These are phyloP conservation scores for Tetradesmus lagerheimii DNA, from an alignment of 139 green algal species.

Conservation along the genomic window DNA sequence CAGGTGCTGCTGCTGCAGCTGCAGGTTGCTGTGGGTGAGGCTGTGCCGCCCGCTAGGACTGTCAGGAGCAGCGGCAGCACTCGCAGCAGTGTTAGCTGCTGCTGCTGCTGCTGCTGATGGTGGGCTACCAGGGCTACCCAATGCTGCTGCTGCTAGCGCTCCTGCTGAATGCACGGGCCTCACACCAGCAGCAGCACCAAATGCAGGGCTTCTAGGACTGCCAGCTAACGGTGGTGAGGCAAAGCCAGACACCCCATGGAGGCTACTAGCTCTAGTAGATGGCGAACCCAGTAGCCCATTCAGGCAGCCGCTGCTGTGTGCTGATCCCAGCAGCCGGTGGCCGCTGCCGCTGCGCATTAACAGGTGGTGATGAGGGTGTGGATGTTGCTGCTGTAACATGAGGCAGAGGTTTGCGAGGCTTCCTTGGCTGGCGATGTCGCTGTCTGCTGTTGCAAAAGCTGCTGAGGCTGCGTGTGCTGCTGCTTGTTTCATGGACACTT, in stretches of 20 bases:
- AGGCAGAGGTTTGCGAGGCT: conserved; percentile 33
- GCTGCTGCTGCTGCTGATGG: conserved; percentile 17
- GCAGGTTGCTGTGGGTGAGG: background rate
- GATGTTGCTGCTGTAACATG: conserved; percentile 4
- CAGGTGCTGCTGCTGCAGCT: background rate
- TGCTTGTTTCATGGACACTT: background rate
- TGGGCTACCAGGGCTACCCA: background rate
- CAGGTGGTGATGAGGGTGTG: background rate
- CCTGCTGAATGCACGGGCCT: no score
- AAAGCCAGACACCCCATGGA: background rate
- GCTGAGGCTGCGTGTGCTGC: conserved; percentile 4
- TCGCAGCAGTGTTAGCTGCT: background rate
- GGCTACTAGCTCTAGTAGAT: background rate
- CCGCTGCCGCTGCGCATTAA: background rate
- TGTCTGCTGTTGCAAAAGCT: conserved; percentile 4
- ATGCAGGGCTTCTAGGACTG: background rate
- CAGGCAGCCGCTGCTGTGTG: background rate
- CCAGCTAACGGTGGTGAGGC: background rate
- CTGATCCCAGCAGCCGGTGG: background rate
- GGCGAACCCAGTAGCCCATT: background rate
- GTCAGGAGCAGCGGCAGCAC: conserved; percentile 1
- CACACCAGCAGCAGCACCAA: background rate
- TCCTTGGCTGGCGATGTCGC: background rate
- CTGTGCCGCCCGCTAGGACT: background rate
- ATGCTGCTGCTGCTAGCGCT: background rate